A percentile compares a stretch with the other conserved stretches of the same genome.
These are phyloP conservation scores for Tricholoma sp. DNA, from an alignment of 768 basidiomycete species.

Conservation along the genomic window DNA sequence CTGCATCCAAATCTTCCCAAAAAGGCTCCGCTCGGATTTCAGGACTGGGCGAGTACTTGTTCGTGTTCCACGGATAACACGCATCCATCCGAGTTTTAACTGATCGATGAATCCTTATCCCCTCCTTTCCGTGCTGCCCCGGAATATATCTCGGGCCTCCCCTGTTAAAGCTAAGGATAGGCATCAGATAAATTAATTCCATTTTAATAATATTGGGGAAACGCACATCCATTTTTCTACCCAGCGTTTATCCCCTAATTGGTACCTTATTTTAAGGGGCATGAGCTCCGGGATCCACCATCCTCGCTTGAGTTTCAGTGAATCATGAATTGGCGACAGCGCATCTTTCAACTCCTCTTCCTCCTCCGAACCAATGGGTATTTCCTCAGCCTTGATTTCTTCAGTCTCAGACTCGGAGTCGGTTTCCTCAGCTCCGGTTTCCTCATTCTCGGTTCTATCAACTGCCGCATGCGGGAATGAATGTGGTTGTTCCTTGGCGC, in stretches of 20 bases:
- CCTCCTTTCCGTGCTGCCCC: constrained; percentile 23
- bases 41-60: background rate
- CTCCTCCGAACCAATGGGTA: constrained; percentile 39
- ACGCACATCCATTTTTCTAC: constrained; percentile 23
- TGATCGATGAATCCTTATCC: constrained; percentile 46
- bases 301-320: constrained; percentile 35
- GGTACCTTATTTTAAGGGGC: constrained; percentile 38
- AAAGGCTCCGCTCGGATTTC: background rate
- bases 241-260: constrained; percentile 33
- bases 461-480: background rate
- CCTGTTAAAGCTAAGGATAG: constrained; percentile 24
- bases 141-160: constrained; percentile 36
- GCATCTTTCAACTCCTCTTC: constrained; percentile 61
- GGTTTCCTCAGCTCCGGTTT: background rate
- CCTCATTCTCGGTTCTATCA: background rate
- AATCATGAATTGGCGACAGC: constrained; percentile 52
- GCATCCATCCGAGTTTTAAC: constrained; percentile 54
- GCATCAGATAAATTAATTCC: background rate
- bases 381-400: background rate
- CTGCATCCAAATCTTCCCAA: background rate
- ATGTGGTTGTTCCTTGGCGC: background rate
- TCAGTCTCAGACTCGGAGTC: too few relatives aligned
- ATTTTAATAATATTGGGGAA: background rate
- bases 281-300: constrained; percentile 74
- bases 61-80: background rate